Evolutionary conservation across 352 stramenopile species (phyloP).

Genomic region (Pythium coloratum): DNA sequence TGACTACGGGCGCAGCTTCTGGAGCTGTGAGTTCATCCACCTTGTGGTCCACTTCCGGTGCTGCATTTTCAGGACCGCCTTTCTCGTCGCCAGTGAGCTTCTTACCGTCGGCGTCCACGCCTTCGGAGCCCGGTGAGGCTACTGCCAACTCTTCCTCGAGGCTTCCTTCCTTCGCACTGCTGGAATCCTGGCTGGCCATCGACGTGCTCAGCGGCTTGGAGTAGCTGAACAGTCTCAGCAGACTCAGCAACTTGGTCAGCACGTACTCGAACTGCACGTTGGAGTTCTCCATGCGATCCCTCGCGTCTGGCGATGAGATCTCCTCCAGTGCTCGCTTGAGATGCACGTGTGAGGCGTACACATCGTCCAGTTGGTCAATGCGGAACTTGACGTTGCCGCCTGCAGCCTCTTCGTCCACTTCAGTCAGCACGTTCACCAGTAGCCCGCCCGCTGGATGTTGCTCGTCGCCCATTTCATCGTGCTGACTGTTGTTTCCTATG

Average conservation of each 20-base stretch:
- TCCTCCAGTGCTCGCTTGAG: slow-evolving; percentile 59
- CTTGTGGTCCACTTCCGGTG: background rate
- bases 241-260: slow-evolving; percentile 64
- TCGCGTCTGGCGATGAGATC: slow-evolving; percentile 64
- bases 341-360: slow-evolving; percentile 72
- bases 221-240: slow-evolving; percentile 76
- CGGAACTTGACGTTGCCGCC: slow-evolving; percentile 72
- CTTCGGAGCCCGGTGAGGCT: background rate
- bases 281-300: slow-evolving; percentile 74
- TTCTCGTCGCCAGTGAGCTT: slow-evolving; percentile 8
- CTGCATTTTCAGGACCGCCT: background rate
- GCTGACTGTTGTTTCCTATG: background rate
- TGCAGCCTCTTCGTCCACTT: slow-evolving; percentile 62
- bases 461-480: slow-evolving; percentile 16
- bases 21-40: slow-evolving; percentile 22
- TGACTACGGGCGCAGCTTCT: slow-evolving; percentile 2
- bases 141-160: background rate
- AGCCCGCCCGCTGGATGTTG: slow-evolving; percentile 39
- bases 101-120: slow-evolving; percentile 4
- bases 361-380: slow-evolving; percentile 54
- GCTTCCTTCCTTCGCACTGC: background rate
- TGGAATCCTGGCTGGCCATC: background rate
- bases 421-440: slow-evolving; percentile 61
- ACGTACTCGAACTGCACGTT: slow-evolving; percentile 84
- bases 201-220: slow-evolving; percentile 43